phyloP scores from a whole-genome alignment of 805 yeast genomes.

The Metschnikowia colocasiae region DNA sequence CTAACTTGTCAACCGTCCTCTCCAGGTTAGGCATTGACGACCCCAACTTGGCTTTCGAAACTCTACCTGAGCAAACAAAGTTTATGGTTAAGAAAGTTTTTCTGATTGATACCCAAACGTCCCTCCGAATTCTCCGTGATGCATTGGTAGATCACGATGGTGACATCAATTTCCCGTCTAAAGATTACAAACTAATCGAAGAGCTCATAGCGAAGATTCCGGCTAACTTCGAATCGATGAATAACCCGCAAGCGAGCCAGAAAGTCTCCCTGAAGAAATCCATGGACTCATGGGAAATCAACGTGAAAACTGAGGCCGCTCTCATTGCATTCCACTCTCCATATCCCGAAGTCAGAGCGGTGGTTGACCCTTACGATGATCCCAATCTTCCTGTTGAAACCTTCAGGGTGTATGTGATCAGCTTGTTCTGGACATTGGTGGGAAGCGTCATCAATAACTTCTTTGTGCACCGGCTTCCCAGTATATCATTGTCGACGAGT shows the following conservation, averaged over 20 bases:
- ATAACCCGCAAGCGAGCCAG: not conserved
- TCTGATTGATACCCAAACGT: slow-evolving; percentile 19
- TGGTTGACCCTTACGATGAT: slow-evolving; percentile 58
- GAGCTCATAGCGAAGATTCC: slow-evolving; percentile 20
- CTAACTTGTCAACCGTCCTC: slow-evolving; percentile 10
- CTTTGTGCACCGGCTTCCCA: slow-evolving; percentile 53
- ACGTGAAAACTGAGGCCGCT: slow-evolving; percentile 41
- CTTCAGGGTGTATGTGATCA: slow-evolving; percentile 52
- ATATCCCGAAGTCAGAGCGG: slow-evolving; percentile 64
- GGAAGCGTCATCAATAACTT: slow-evolving; percentile 56
- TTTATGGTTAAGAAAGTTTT: slow-evolving; percentile 32
- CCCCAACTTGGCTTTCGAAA: slow-evolving; percentile 1
- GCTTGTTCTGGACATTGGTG: slow-evolving; percentile 48
- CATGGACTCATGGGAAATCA: slow-evolving; percentile 25
- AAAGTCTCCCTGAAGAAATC: not conserved
- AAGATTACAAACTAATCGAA: slow-evolving; percentile 26
- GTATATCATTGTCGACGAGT: slow-evolving; percentile 39
- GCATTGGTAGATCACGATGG: slow-evolving; percentile 29
- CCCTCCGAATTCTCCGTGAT: slow-evolving; percentile 32
- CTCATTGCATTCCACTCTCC: slow-evolving; percentile 47
- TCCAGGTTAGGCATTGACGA: slow-evolving; percentile 12
- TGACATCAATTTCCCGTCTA: slow-evolving; percentile 34
- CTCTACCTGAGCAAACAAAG: slow-evolving; percentile 11
- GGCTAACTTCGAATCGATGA: slow-evolving; percentile 15
- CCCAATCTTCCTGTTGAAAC: slow-evolving; percentile 48